Evolutionary conservation across 768 basidiomycete species (phyloP).

Genomic region (Panellus pusillus): DNA sequence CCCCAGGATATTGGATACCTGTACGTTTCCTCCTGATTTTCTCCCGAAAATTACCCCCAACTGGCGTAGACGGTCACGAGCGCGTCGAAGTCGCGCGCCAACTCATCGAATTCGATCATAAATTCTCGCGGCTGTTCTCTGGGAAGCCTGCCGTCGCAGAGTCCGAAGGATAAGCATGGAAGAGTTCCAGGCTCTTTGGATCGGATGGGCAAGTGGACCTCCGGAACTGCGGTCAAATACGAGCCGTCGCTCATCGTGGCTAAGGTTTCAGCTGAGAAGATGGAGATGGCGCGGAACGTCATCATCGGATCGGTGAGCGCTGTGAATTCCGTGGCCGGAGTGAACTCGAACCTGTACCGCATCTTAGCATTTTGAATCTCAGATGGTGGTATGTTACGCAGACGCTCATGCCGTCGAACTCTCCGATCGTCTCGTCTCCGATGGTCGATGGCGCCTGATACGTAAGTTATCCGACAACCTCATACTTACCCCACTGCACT

Average conservation of each 20-base stretch:
- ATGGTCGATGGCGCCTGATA: constrained; percentile 21
- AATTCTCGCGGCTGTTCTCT: constrained; percentile 38
- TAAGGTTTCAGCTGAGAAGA: not conserved
- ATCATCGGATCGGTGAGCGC: constrained; percentile 16
- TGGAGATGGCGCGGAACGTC: constrained; percentile 4
- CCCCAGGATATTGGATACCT: constrained; percentile 17
- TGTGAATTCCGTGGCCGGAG: too few relatives aligned
- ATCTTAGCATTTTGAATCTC: constrained; percentile 21
- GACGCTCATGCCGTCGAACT: constrained; percentile 17
- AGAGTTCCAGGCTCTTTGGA: constrained; percentile 20
- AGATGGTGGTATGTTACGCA: constrained; percentile 17
- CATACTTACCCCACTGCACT: too few relatives aligned
- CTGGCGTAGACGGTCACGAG: constrained; percentile 25
- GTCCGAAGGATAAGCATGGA: constrained; percentile 17
- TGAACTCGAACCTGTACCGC: not conserved
- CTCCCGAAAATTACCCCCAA: not conserved
- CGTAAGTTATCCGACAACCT: not conserved
- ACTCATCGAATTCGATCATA: constrained; percentile 41
- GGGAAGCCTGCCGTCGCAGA: constrained; percentile 21
- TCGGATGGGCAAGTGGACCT: constrained; percentile 21
- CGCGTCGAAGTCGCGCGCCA: constrained; percentile 39
- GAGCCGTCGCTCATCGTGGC: constrained; percentile 14
- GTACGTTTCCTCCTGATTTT: not conserved
- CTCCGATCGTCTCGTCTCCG: constrained; percentile 13
- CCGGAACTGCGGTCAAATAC: constrained; percentile 15